A percentile compares a stretch with the other conserved stretches of the same genome.
Evolutionary conservation across 2,329 filamentous ascomycete genomes (phyloP).

Genomic region (Diaporthe sp.): DNA sequence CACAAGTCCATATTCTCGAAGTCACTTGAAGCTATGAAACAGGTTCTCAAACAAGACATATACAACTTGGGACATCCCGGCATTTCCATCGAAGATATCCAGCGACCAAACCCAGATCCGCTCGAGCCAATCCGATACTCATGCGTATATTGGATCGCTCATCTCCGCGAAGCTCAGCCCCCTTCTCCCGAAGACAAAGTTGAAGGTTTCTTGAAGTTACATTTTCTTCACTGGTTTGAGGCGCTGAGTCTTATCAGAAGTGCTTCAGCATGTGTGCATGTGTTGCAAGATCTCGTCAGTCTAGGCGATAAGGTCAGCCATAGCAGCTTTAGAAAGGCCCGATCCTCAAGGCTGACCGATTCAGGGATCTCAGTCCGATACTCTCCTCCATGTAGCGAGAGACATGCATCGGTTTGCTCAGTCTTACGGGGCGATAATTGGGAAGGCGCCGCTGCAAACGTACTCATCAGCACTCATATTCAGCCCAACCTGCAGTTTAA

Average conservation of each 20-base stretch:
- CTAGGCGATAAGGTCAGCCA: too few species aligned
- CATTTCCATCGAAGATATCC: not conserved
- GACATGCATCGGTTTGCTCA: not conserved
- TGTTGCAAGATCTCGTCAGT: not conserved
- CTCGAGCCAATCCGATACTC: not conserved
- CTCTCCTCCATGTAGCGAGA: too few species aligned
- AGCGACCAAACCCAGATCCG: not conserved
- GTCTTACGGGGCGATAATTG: constrained; percentile 14
- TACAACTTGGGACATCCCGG: not conserved
- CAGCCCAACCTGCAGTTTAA: constrained; percentile 35
- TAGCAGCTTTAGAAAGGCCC: too few species aligned
- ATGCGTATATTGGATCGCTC: not conserved
- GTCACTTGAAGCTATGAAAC: not conserved
- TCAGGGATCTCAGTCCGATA: too few species aligned
- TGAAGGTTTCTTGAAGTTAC: not conserved
- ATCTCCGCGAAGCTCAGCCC: not conserved
- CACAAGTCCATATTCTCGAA: not conserved
- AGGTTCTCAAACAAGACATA: not conserved
- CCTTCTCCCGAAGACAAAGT: too few species aligned
- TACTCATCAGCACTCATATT: constrained; percentile 43
- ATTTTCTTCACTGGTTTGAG: not conserved
- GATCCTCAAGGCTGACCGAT: too few species aligned
- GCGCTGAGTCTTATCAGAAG: not conserved
- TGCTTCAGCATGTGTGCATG: not conserved
- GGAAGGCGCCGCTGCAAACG: constrained; percentile 40